These are phyloP conservation scores for Myriangium duriaei DNA, from an alignment of 2,329 filamentous ascomycete genomes.

Conservation along the genomic window DNA sequence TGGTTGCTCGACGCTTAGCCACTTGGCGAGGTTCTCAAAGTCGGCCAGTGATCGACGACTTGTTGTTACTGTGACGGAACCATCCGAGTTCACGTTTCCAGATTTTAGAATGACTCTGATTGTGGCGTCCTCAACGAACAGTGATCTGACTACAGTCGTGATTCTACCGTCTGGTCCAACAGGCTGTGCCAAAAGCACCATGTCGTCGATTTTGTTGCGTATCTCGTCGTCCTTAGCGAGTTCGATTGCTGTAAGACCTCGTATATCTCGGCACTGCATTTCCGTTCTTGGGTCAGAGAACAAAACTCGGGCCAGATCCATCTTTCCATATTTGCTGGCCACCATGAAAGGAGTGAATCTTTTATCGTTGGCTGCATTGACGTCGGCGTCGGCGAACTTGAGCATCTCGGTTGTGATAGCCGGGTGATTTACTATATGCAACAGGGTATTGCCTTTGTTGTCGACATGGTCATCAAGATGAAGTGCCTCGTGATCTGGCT, in stretches of 20 bases:
- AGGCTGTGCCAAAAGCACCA: constrained; percentile 67
- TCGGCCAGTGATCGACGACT: constrained; percentile 77
- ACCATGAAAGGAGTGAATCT: constrained; percentile 95
- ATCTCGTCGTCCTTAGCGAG: constrained; percentile 97
- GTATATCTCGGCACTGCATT: constrained; percentile 65
- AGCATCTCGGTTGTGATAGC: constrained; percentile 64
- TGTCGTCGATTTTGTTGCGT: constrained; percentile 87
- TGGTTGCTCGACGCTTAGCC: constrained; percentile 78
- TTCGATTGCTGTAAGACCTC: constrained; percentile 87
- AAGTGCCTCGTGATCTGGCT: constrained; percentile 66
- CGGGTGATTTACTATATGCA: constrained; percentile 90
- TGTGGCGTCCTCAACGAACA: constrained; percentile 93
- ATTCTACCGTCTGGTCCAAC: constrained; percentile 65
- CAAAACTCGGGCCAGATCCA: constrained; percentile 80
- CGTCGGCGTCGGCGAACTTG: constrained; percentile 79
- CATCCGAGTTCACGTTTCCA: constrained; percentile 67
- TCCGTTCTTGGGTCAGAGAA: constrained; percentile 85
- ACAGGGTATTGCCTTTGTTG: constrained; percentile 77
- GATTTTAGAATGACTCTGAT: constrained; percentile 90
- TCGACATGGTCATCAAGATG: constrained; percentile 91
- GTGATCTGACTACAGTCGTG: constrained; percentile 85
- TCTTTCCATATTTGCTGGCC: constrained; percentile 91
- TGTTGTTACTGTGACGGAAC: constrained; percentile 86
- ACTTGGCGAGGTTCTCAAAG: constrained; percentile 79
- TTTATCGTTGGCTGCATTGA: constrained; percentile 91